These are phyloP conservation scores for Eucalyptus regnans DNA, from an alignment of 345 rosid species.

Conservation along the genomic window DNA sequence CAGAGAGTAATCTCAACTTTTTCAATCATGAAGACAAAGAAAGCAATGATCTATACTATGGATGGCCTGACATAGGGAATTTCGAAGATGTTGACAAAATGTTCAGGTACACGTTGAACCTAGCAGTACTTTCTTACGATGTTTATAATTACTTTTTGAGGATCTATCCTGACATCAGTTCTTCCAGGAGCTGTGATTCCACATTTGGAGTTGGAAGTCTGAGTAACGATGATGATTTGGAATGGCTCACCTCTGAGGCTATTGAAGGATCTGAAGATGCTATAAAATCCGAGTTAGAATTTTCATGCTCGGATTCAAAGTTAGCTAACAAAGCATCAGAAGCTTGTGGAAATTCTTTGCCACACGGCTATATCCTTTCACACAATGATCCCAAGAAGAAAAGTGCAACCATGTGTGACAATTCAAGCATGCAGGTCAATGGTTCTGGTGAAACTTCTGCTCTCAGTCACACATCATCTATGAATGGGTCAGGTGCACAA, in stretches of 20 bases:
- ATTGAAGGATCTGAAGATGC: slow-evolving; percentile 39
- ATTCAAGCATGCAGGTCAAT: slow-evolving; percentile 10
- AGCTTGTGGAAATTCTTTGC: slow-evolving; percentile 18
- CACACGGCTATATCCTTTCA: slow-evolving; percentile 18
- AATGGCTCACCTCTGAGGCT: slow-evolving; percentile 62
- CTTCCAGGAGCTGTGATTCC: slow-evolving; percentile 73
- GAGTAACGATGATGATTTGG: slow-evolving; percentile 46
- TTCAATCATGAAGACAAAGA: slow-evolving; percentile 53
- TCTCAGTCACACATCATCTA: slow-evolving; percentile 4
- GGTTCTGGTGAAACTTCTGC: slow-evolving; percentile 9
- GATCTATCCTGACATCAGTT: not conserved
- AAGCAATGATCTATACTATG: slow-evolving; percentile 51
- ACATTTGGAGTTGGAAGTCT: slow-evolving; percentile 62
- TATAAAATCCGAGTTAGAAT: slow-evolving; percentile 26
- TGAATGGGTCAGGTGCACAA: slow-evolving; percentile 16
- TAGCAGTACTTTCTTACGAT: not conserved
- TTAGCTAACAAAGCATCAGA: slow-evolving; percentile 17
- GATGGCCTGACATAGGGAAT: slow-evolving; percentile 78
- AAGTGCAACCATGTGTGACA: slow-evolving; percentile 12
- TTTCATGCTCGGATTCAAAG: slow-evolving; percentile 13
- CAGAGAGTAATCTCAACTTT: slow-evolving; percentile 46
- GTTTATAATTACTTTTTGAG: not conserved
- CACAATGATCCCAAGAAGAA: slow-evolving; percentile 16
- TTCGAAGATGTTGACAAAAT: slow-evolving; percentile 91
- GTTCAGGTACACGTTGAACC: slow-evolving; percentile 44